A percentile compares a stretch with the other conserved stretches of the same genome.
phyloP scores from a whole-genome alignment of 202 grass and related monocot genomes.

The Hordeum pubiflorum region DNA sequence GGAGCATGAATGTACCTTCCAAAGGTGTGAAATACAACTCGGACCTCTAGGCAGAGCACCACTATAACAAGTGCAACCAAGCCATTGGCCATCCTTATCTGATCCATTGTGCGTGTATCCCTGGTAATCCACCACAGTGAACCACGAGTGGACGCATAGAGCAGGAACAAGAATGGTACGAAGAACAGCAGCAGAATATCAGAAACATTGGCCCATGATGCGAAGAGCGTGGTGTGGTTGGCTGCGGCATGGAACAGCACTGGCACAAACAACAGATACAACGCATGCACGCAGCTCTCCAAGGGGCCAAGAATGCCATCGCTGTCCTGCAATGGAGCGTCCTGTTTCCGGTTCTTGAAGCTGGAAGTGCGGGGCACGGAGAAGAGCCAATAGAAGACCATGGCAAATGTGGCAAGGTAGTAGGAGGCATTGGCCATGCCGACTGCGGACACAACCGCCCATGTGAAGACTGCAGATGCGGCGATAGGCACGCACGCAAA shows the following conservation, averaged over 20 bases:
- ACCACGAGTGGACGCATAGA: conserved; percentile 69
- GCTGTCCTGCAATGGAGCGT: conserved; percentile 22
- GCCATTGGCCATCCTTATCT: conserved; percentile 65
- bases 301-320: conserved; percentile 67
- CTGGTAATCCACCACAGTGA: conserved; percentile 84
- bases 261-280: conserved; percentile 79
- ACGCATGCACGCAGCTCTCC: conserved; percentile 73
- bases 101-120: conserved; percentile 59
- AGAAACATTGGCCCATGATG: conserved; percentile 56
- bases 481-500: conserved; percentile 79
- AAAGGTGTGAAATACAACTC: conserved; percentile 82
- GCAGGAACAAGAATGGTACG: conserved; percentile 87
- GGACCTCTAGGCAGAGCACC: conserved; percentile 83
- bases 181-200: conserved; percentile 93
- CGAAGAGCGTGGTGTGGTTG: conserved; percentile 73
- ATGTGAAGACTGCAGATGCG: conserved; percentile 62
- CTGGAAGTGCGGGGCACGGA: conserved; percentile 67
- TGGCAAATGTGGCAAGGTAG: conserved; percentile 67
- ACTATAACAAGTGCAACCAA: conserved; percentile 67
- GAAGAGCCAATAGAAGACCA: conserved; percentile 96
- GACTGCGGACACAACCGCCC: conserved; percentile 72
- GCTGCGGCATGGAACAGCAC: conserved; percentile 63
- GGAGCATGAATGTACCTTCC: conserved; percentile 86
- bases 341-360: conserved; percentile 71
- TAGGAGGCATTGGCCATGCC: conserved; percentile 83